Conservation (phyloP, 176 grass and related monocot genomes). For the Oryza nivara region DNA sequence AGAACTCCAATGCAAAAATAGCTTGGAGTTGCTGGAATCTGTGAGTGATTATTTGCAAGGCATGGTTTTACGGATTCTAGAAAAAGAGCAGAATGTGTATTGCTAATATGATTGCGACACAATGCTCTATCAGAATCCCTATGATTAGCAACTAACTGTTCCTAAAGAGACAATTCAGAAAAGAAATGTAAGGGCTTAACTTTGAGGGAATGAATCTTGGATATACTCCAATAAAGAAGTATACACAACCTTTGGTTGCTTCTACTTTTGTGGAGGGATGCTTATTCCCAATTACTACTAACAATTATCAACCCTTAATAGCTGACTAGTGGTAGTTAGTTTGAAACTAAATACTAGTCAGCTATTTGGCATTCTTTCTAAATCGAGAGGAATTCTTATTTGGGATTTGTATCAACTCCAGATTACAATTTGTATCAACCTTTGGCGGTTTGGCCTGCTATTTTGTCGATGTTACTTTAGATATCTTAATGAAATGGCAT, state of each 20-base stretch:
- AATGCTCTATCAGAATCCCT: conserved; percentile 20
- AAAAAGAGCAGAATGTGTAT: conserved; percentile 5
- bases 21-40: background rate
- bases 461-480: too few relatives aligned
- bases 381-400: conserved; percentile 10
- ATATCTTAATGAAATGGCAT: too few relatives aligned
- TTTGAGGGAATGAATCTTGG: conserved; percentile 32
- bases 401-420: conserved; percentile 6
- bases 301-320: background rate
- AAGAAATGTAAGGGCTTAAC: conserved; percentile 14
- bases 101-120: background rate
- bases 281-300: background rate
- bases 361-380: background rate
- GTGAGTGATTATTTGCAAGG: background rate
- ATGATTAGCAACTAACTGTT: conserved; percentile 16
- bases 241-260: conserved; percentile 11
- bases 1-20: conserved; percentile 10
- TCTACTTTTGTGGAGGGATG: background rate
- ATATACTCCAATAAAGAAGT: conserved; percentile 18
- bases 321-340: background rate
- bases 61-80: conserved; percentile 22
- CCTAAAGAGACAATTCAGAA: conserved; percentile 17
- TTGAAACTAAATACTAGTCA: background rate
- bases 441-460: background rate
- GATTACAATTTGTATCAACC: background rate